phyloP scores from a whole-genome alignment of 1,139 yeast species.

The Blastobotrys petasosporus region DNA sequence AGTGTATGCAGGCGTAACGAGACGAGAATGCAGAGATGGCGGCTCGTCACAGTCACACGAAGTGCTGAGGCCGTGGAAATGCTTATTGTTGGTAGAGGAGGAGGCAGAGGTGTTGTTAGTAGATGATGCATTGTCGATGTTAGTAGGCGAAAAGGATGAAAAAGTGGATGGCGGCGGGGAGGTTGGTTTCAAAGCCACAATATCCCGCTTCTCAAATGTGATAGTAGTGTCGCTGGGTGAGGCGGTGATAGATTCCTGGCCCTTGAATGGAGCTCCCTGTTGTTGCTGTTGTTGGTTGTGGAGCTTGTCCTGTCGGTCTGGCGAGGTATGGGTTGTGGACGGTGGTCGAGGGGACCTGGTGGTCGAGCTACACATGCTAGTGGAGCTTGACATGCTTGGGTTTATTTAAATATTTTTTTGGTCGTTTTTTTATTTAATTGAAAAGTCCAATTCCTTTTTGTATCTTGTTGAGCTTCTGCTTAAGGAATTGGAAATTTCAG shows the following conservation, averaged over 20 bases:
- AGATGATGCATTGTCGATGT: neutral
- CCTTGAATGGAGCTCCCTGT: neutral
- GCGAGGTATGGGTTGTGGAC: conserved; percentile 9
- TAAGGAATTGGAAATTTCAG: no score
- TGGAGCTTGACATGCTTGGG: no score
- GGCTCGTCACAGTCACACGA: conserved; percentile 8
- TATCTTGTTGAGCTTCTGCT: no score
- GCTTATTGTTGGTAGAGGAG: neutral
- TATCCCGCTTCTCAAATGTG: conserved; percentile 2
- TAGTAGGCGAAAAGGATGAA: conserved; percentile 6
- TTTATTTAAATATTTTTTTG: no score
- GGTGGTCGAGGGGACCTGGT: neutral
- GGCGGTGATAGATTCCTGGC: no score
- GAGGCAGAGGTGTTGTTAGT: neutral
- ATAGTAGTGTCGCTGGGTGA: neutral
- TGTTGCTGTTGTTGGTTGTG: neutral
- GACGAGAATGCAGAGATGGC: neutral
- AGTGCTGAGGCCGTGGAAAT: conserved; percentile 3
- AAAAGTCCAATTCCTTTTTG: no score
- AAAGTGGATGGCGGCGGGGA: conserved; percentile 4
- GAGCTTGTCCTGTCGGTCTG: conserved; percentile 1
- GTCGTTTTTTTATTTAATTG: no score
- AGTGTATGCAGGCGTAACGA: conserved; percentile 29
- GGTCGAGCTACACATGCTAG: conserved; percentile 1
- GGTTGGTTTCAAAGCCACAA: neutral